These are phyloP conservation scores for Endoconidiophora laricicola DNA, from an alignment of 2,329 filamentous ascomycete species.

Conservation along the genomic window DNA sequence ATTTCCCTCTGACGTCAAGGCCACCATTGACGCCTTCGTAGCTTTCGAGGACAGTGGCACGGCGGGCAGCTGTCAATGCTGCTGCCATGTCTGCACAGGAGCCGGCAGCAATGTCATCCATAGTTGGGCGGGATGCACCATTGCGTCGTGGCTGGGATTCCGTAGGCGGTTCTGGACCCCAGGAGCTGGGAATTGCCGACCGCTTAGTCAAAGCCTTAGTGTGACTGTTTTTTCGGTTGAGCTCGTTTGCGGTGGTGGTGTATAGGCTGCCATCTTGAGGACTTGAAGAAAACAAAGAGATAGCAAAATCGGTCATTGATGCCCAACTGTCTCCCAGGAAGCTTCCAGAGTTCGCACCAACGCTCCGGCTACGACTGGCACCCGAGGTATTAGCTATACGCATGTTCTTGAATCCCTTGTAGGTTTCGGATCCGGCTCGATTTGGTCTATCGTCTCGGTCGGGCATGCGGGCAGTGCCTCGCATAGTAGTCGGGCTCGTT, in stretches of 20 bases:
- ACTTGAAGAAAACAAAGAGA: slow-evolving; percentile 7
- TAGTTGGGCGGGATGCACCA: neutral
- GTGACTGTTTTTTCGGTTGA: neutral
- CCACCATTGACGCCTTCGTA: slow-evolving; percentile 43
- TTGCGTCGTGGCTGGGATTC: neutral
- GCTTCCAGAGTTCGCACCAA: slow-evolving; percentile 7
- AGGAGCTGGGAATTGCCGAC: slow-evolving; percentile 18
- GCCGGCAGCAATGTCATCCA: slow-evolving; percentile 36
- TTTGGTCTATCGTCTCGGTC: slow-evolving; percentile 1
- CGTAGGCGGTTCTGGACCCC: slow-evolving; percentile 33
- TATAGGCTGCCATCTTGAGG: slow-evolving; percentile 1
- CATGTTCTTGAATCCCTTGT: neutral
- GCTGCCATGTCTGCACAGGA: slow-evolving; percentile 36
- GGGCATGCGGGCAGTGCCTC: slow-evolving; percentile 10
- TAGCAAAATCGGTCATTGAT: slow-evolving; percentile 12
- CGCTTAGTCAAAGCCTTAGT: neutral
- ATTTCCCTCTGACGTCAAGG: slow-evolving; percentile 34
- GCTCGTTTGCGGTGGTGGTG: neutral
- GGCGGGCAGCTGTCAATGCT: slow-evolving; percentile 37
- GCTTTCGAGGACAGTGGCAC: slow-evolving; percentile 42
- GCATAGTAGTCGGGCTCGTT: slow-evolving; percentile 9
- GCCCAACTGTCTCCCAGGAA: slow-evolving; percentile 12
- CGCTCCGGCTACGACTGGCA: neutral
- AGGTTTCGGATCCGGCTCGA: too few species aligned
- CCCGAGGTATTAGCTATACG: neutral